Base-by-base conservation (phyloP, 768 basidiomycete species). In the Naganishia kalamii region DNA sequence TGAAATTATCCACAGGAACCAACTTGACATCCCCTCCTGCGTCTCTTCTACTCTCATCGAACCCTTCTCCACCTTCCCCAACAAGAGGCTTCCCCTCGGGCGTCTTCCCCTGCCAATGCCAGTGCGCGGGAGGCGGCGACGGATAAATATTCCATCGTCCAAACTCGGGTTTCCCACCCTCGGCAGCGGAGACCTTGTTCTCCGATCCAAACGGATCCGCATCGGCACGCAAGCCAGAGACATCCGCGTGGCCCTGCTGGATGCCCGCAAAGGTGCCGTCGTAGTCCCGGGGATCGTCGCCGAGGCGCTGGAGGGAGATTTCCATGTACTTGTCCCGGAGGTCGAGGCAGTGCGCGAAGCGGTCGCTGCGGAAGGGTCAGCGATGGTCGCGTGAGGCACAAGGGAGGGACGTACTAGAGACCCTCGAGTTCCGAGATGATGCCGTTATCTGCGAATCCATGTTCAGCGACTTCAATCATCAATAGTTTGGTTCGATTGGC, bases 281-380 rank as follows among this genome's bases (percentile, higher is more conserved):
- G 76, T 93, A 85, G 77, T 98, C 91, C 67, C 85, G 83, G 0
- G 96, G 96, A 77, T 98, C 89, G 79, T 98, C 96, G 2, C 94
- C 96, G 3, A 98, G 84, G 61, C 91, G 83, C 76, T 99, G 96
- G 4, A 87, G 83, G 1, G 93, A 97, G 65, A 84, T 84, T 6
- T 81, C 69, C 80, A 96, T 92, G 80, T 97, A 99, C 79, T 97
- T 98, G 80, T 98, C 94, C 29, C 96, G 88, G 21, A 98, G 81
- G 61, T 89, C 85, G 50, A 98, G 85, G 74, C 94, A 98, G 72
- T 82, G 85, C 65, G 88, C 85, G 74, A 98, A 85, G 1, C 87
- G 83, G 66, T 72, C 73, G 63, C 77, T 79, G 57, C 3, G 52
- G 15, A 40, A 15, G 25, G 2, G 11, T 19, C 27, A 10, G 7